A percentile compares a stretch with the other conserved stretches of the same genome.
Evolutionary conservation across 345 rosid genomes (phyloP).

Genomic region (Ceriops zippeliana): DNA sequence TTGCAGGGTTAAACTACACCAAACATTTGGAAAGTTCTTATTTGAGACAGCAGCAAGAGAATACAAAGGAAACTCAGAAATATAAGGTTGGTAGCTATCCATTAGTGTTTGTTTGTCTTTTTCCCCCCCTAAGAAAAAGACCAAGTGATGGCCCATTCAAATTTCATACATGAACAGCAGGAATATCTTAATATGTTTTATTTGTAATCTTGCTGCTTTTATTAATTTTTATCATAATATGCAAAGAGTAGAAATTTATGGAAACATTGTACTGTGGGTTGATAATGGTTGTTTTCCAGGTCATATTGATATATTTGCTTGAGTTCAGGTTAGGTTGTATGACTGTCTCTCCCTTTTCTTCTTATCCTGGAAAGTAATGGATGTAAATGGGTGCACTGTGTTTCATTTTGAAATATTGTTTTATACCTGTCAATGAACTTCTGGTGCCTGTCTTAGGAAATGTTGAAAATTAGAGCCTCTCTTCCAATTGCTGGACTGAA

Average conservation of each 20-base stretch:
- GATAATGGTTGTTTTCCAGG: no score
- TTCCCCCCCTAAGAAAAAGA: background rate
- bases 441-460: constrained; percentile 43
- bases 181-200: no score
- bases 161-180: no score
- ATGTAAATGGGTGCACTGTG: background rate
- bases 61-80: constrained; percentile 47
- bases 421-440: background rate
- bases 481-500: constrained; percentile 77
- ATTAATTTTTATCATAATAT: no score
- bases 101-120: background rate
- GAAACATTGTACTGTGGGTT: no score
- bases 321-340: no score
- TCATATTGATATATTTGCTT: no score
- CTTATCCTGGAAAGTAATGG: background rate
- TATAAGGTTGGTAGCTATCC: constrained; percentile 52
- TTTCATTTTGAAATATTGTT: background rate
- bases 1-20: constrained; percentile 34
- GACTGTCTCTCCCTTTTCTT: background rate
- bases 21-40: constrained; percentile 50
- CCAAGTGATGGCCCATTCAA: no score
- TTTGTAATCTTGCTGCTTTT: no score
- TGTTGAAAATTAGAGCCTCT: constrained; percentile 58
- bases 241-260: no score
- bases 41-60: constrained; percentile 58